Evolutionary conservation across 2,329 filamentous ascomycete genomes (phyloP), one percentile per base, ranked within the genome.

Genomic region (Incumbomyces delicatus): DNA sequence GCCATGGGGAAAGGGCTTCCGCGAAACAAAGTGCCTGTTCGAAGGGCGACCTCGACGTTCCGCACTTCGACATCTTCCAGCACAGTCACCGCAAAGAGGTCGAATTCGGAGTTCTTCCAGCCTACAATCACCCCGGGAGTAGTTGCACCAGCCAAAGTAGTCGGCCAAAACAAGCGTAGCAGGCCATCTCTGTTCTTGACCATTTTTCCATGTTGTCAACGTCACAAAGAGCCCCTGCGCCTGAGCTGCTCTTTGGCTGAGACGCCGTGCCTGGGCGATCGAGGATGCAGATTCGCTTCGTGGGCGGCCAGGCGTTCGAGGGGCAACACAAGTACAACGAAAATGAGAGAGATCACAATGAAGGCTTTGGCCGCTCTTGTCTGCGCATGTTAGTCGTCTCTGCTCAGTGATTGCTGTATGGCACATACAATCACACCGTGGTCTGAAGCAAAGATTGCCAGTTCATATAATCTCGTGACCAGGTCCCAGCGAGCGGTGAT

Each of bases 401-500:
- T 14, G 12, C 8, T 18, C 22, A 17, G 12, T 30, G 12, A 27
- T 14, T 6, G 8, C n/a, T 18, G 13, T 29, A 18, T 16, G 16
- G 34, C 29, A 73, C 83, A 62, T 72, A 94, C 88, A 64, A 96
- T 85, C 61, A 98, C 92, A 64, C 90, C 88, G 86, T 96, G 87
- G 67, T 96, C 86, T 88, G 89, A 95, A 58, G 94, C 92, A 67
- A 96, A 98, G 56, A 95, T 85, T 58, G 87, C 85, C 61, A 98
- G 80, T 70, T 98, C 90, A 83, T 95, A 95, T 60, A 96, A 77
- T 61, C 89, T 83, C 59, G 90, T 95, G 58, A 95, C 88, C 53
- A 98, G 82, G 71, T 96, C 92, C 89, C 92, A 98, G 75, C 92
- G 85, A 64, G 92, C 92, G 71, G 92, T 98, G 67, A 90, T 96